Evolutionary conservation across 2,329 filamentous ascomycete species (phyloP), one percentile per base, ranked within the genome.

Genomic region (Monosporascus cannonballus): DNA sequence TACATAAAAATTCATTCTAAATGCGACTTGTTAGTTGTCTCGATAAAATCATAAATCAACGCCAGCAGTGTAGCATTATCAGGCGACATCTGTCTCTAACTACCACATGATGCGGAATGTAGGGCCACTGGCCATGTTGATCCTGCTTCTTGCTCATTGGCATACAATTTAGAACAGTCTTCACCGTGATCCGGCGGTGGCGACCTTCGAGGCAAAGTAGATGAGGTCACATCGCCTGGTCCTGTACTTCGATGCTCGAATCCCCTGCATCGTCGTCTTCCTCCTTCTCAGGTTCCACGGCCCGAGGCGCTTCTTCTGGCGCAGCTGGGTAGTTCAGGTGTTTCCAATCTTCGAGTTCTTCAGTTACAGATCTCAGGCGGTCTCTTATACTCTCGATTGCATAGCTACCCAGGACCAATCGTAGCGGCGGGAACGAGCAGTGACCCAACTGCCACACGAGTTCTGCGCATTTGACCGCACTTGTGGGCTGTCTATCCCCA

Each of bases 321-420:
- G 72, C 68, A 38, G 71, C 64, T 0, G 80, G 73, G 59, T 90
- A 92, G 67, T 89, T 89, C 30, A 95, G 74, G 66, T 93, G 86
- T 64, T 92, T 94, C 90, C 90, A 96, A 66, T 95, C 90, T 71
- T 95, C 90, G 59, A 95, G 81, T 74, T 99, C 94, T 70, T 97
- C 94, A 14, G 92, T 96, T 41, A 97, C 90, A 56, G 88, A 93
- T 59, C 90, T 82, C 64, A 97, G 72, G 20, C 93, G 80, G 72
- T 99, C 94, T 17, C 94, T 78, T 49, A 97, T 95, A 68, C 92
- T 96, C 69, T 99, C 93, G 38, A 97, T 93, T 1, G 94, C 93
- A 72, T 96, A 97, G 59, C 86, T 95, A 0, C 94, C 94, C 24
- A 97, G 71, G n/a, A 96, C 74, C 54, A 99, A 72, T 36, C 94